A percentile compares a stretch with the other conserved stretches of the same genome.
These are phyloP conservation scores for Verticillium tricorpus DNA, from an alignment of 2,329 filamentous ascomycete species.

Conservation along the genomic window DNA sequence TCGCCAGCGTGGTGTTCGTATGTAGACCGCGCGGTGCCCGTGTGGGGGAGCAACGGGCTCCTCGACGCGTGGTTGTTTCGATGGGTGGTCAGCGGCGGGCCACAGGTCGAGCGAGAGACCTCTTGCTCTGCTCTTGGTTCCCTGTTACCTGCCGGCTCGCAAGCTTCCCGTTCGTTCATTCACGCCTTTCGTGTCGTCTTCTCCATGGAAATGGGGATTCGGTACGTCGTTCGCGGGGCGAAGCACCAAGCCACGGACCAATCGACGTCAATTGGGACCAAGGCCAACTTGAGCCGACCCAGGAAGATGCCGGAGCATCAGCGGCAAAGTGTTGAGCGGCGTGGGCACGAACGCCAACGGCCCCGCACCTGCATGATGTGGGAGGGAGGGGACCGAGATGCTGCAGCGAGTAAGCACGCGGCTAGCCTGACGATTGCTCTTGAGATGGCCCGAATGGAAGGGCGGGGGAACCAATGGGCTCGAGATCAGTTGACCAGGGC, in stretches of 20 bases:
- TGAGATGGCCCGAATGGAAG: neutral
- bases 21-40: neutral
- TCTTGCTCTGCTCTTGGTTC: neutral
- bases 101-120: neutral
- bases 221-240: neutral
- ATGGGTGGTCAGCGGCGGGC: neutral
- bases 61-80: neutral
- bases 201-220: neutral
- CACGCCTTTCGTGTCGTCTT: neutral
- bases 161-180: neutral
- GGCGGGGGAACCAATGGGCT: neutral
- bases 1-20: neutral
- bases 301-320: neutral
- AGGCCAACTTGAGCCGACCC: neutral
- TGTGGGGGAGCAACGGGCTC: neutral
- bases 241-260: neutral
- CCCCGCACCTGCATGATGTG: neutral
- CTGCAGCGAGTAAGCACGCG: neutral
- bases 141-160: neutral
- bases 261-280: neutral
- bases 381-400: neutral
- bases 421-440: neutral
- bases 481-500: neutral
- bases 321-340: neutral
- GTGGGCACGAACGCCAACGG: neutral